phyloP scores from a whole-genome alignment of 2,329 filamentous ascomycete genomes.

The Cordyceps militaris region DNA sequence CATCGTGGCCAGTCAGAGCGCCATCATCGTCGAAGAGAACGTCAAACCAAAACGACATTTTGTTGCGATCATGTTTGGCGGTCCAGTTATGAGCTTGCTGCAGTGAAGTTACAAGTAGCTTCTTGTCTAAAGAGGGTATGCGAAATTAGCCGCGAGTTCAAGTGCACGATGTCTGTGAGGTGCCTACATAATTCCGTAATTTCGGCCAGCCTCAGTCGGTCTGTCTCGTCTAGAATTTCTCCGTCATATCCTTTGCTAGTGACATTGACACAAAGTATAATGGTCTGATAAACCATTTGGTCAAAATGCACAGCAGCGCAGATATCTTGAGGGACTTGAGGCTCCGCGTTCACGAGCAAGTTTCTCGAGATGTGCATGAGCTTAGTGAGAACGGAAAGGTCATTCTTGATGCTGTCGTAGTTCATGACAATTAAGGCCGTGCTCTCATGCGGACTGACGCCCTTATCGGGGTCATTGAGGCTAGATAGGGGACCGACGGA shows the following conservation, averaged over 20 bases:
- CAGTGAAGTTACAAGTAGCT: slow-evolving; percentile 56
- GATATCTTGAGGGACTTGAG: slow-evolving; percentile 58
- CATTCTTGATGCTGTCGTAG: slow-evolving; percentile 52
- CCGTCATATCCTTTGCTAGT: slow-evolving; percentile 62
- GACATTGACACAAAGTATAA: slow-evolving; percentile 59
- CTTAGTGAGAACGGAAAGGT: slow-evolving; percentile 57
- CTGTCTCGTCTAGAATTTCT: slow-evolving; percentile 52
- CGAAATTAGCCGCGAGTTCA: slow-evolving; percentile 1
- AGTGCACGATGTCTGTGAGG: not conserved
- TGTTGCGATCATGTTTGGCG: slow-evolving; percentile 61
- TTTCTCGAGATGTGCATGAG: slow-evolving; percentile 61
- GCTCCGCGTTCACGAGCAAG: slow-evolving; percentile 56
- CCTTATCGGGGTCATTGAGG: slow-evolving; percentile 47
- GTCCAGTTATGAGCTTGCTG: slow-evolving; percentile 65
- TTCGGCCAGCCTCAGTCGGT: slow-evolving; percentile 51
- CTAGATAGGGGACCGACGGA: slow-evolving; percentile 50
- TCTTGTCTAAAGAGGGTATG: slow-evolving; percentile 46
- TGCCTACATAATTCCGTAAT: slow-evolving; percentile 57
- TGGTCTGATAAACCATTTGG: slow-evolving; percentile 58
- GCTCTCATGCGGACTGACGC: slow-evolving; percentile 54
- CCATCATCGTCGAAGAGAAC: slow-evolving; percentile 55
- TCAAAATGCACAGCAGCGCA: slow-evolving; percentile 59
- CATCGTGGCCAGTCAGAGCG: slow-evolving; percentile 40
- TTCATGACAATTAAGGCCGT: slow-evolving; percentile 57
- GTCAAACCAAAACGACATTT: slow-evolving; percentile 63